These are phyloP conservation scores for Quercus berberidifolia DNA, from an alignment of 306 rosid species.

Conservation along the genomic window DNA sequence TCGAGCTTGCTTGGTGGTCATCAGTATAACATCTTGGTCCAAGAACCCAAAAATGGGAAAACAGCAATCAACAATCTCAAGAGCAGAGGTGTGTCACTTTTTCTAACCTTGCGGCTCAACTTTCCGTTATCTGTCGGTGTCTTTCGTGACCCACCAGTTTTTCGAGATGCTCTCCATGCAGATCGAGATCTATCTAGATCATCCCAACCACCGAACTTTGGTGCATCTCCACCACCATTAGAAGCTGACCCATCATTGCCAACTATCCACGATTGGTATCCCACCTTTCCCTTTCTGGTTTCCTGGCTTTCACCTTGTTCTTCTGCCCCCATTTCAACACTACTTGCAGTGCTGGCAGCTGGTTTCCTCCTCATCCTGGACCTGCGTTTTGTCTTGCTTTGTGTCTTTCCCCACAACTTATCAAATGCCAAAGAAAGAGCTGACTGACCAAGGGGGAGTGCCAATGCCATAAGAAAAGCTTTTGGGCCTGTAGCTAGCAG, in stretches of 20 bases:
- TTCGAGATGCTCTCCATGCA: slow-evolving; percentile 28
- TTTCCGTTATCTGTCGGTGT: slow-evolving; percentile 40
- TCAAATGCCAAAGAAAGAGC: slow-evolving; percentile 71
- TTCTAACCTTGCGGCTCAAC: slow-evolving; percentile 64
- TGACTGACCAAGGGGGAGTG: slow-evolving; percentile 83
- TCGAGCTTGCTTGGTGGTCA: not conserved
- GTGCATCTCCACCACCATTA: slow-evolving; percentile 24
- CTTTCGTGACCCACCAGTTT: slow-evolving; percentile 27
- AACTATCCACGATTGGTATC: slow-evolving; percentile 76
- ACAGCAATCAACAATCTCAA: slow-evolving; percentile 80
- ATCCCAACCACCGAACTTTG: slow-evolving; percentile 87
- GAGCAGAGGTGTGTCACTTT: slow-evolving; percentile 68
- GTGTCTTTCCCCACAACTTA: slow-evolving; percentile 58
- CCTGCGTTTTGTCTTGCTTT: slow-evolving; percentile 54
- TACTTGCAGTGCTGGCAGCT: slow-evolving; percentile 24
- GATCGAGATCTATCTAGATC: slow-evolving; percentile 62
- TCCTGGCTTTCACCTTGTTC: slow-evolving; percentile 38
- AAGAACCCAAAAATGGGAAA: slow-evolving; percentile 84
- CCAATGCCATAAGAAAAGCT: slow-evolving; percentile 92
- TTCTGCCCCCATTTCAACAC: slow-evolving; percentile 27
- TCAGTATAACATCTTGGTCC: slow-evolving; percentile 79
- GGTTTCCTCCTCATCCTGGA: slow-evolving; percentile 50
- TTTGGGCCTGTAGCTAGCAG: slow-evolving; percentile 68
- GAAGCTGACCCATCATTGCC: slow-evolving; percentile 43
- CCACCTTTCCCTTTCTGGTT: slow-evolving; percentile 34